Base-by-base conservation (phyloP, 169 alveolate species). In the Plasmodium gonderi region DNA sequence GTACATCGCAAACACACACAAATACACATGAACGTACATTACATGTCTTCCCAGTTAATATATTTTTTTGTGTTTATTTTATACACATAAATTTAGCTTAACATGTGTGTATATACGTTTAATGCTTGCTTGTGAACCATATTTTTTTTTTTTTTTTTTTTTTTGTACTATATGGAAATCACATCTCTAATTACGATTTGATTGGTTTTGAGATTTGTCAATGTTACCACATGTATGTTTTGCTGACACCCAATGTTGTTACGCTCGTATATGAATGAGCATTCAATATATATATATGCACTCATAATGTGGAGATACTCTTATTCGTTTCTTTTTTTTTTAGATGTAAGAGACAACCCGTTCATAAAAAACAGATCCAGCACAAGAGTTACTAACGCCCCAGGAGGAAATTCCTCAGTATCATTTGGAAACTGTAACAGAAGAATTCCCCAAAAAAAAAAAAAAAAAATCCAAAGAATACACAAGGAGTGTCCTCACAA, bases 351-450 rank as follows among this genome's bases (percentile, higher is more conserved):
- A n/a, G 92, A 83, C 26, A 83, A 83, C 64, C 92, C 92, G 20
- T 83, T 83, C 64, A 83, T 83, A 8, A 83, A 72, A 49, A 83
- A 83, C 6, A 60, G 92, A 45, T 74, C 92, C 17, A 83, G 92
- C 42, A 83, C 92, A 2, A 29, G 92, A 38, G 40, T 83, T 26
- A 83, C 82, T 44, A 72, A 83, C 26, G 92, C 92, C 1, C 92
- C 92, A n/a, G 92, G 92, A 14, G 92, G 92, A 26, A 74, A 83
- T 20, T 83, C 92, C 3, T n/a, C 82, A 12, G 42, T 83, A 83
- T 83, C 92, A 14, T 83, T 83, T 83, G 92, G 92, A 51, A 83
- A 83, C 42, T 83, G 92, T 83, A 83, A 83, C 38, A 54, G 26
- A 38, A 4, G 11, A 33, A n/a, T n/a, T n/a, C n/a, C n/a, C n/a